Conservation (phyloP, 305 asterid species). For the Stenogyne calaminthoides region DNA sequence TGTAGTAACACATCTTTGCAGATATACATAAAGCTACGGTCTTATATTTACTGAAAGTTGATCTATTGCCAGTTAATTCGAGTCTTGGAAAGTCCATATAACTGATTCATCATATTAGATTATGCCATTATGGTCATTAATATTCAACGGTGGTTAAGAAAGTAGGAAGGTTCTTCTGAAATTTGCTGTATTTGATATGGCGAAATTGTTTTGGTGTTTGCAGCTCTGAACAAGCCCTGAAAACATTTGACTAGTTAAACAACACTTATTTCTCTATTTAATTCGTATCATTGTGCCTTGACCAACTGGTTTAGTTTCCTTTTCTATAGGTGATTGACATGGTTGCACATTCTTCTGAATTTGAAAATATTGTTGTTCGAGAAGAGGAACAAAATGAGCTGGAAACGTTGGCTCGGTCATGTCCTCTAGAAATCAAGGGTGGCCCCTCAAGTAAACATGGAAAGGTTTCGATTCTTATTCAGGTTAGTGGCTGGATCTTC, state of each 20-base stretch:
- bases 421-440: constrained; percentile 92
- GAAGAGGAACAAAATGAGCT: constrained; percentile 98
- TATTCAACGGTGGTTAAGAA: neutral
- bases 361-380: constrained; percentile 91
- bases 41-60: neutral
- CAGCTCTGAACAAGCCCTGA: constrained; percentile 5
- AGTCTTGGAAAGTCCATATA: neutral
- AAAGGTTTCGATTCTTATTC: constrained; percentile 93
- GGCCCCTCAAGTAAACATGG: constrained; percentile 96
- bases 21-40: neutral
- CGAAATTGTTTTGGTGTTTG: constrained; percentile 15
- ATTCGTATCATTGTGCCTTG: constrained; percentile 20
- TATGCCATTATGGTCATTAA: neutral
- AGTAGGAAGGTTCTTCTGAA: neutral
- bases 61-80: constrained; percentile 9
- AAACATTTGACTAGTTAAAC: neutral
- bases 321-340: constrained; percentile 80
- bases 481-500: constrained; percentile 52
- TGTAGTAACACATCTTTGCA: neutral
- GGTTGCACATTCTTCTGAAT: constrained; percentile 98
- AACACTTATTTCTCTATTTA: constrained; percentile 5
- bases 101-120: neutral
- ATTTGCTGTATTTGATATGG: neutral
- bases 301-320: constrained; percentile 26
- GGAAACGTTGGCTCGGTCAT: constrained; percentile 75